These are phyloP conservation scores for Salix caprea DNA, from an alignment of 345 rosid species.

Conservation along the genomic window DNA sequence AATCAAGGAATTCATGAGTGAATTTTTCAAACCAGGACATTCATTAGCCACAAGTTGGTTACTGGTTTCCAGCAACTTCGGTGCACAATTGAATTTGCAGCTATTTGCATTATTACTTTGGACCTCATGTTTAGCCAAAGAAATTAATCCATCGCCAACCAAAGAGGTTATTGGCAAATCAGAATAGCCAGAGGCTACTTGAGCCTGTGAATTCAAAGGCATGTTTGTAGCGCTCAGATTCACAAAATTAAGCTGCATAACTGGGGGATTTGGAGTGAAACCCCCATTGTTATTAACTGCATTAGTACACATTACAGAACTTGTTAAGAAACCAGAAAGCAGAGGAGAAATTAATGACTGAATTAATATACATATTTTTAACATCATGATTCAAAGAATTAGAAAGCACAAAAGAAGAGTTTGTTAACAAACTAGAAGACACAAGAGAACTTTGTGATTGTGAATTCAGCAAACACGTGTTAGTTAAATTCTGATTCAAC, in stretches of 20 bases:
- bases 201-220: too few relatives aligned
- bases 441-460: not conserved
- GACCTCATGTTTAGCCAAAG: too few relatives aligned
- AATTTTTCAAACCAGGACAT: too few relatives aligned
- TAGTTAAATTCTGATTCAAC: not conserved
- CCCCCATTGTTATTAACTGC: not conserved
- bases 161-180: too few relatives aligned
- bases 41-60: too few relatives aligned
- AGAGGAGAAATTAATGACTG: not conserved
- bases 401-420: not conserved
- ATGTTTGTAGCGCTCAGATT: not conserved
- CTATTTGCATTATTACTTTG: too few relatives aligned
- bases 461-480: not conserved
- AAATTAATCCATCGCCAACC: too few relatives aligned
- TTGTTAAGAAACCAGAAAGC: not conserved
- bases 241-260: not conserved
- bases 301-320: not conserved
- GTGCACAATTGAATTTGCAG: too few relatives aligned
- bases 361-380: not conserved
- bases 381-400: not conserved
- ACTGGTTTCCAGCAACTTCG: too few relatives aligned
- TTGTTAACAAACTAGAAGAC: conserved; percentile 27
- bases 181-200: too few relatives aligned
- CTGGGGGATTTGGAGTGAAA: not conserved
- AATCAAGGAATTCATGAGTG: too few relatives aligned